These are phyloP conservation scores for Magnaporthiopsis poae DNA, from an alignment of 2,329 filamentous ascomycete genomes.

Conservation along the genomic window DNA sequence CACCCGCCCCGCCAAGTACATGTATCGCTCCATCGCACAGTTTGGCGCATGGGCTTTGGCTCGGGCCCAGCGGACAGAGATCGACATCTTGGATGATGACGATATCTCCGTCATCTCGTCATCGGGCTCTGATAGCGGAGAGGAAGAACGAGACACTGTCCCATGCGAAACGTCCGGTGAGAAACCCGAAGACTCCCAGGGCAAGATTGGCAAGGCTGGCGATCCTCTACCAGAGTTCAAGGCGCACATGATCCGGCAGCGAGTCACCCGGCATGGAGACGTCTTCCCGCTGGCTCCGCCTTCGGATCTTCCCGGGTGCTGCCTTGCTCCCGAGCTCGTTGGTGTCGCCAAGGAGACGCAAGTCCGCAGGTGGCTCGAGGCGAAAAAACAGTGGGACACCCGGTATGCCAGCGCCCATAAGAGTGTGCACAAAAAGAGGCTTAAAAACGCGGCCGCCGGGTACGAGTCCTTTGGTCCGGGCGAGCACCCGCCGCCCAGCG, in stretches of 20 bases:
- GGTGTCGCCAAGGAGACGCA: conserved; percentile 73
- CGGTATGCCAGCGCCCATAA: conserved; percentile 61
- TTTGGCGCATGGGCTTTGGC: conserved; percentile 89
- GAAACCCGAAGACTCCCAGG: conserved; percentile 13
- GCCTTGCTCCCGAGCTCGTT: conserved; percentile 51
- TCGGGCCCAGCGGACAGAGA: conserved; percentile 64
- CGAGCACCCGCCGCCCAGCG: conserved; percentile 73
- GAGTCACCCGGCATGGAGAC: conserved; percentile 67
- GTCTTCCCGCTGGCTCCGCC: conserved; percentile 58
- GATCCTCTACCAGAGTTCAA: conserved; percentile 72
- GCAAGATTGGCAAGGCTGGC: conserved; percentile 72
- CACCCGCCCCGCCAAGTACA: conserved; percentile 88
- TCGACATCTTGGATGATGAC: conserved; percentile 75
- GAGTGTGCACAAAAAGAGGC: conserved; percentile 61
- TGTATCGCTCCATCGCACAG: conserved; percentile 86
- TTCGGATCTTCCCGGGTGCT: conserved; percentile 56
- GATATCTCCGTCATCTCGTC: conserved; percentile 66
- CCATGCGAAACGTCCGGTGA: neutral
- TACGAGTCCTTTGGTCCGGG: conserved; percentile 61
- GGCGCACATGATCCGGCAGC: conserved; percentile 84
- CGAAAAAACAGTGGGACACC: conserved; percentile 62
- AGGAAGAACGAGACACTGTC: conserved; percentile 9
- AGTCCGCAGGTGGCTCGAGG: conserved; percentile 71
- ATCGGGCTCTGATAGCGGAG: conserved; percentile 22
- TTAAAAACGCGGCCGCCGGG: conserved; percentile 62